phyloP scores from a whole-genome alignment of 345 rosid species.

The Populus euphratica region DNA sequence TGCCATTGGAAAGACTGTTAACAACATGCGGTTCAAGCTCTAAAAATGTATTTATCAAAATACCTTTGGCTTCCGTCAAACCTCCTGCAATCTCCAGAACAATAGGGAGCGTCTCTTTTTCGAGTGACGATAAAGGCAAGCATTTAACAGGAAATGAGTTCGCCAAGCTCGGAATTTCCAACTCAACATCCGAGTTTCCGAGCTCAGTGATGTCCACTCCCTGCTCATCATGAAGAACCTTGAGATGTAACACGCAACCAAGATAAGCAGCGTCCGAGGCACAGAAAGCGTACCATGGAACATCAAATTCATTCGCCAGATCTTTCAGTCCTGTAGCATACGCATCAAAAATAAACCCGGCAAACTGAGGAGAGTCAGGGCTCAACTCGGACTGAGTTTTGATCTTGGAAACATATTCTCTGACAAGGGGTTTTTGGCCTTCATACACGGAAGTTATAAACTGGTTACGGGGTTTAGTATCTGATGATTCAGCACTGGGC shows the following conservation, averaged over 20 bases:
- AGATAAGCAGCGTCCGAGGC: neutral
- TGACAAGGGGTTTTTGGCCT: neutral
- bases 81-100: neutral
- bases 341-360: neutral
- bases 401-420: neutral
- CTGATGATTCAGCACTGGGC: neutral
- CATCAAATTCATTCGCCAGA: neutral
- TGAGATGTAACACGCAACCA: neutral
- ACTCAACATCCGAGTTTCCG: neutral
- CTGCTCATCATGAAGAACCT: neutral
- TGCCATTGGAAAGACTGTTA: neutral
- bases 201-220: neutral
- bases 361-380: neutral
- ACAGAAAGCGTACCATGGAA: neutral
- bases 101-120: neutral
- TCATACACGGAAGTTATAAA: neutral
- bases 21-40: conserved; percentile 7
- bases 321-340: neutral
- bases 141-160: neutral
- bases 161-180: neutral
- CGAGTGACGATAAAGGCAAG: neutral
- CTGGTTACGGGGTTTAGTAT: neutral
- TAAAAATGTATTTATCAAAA: conserved; percentile 8
- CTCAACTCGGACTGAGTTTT: neutral
- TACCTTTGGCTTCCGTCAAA: neutral